Percentiles rank a stretch among this genome's conserved stretches.
phyloP scores from a whole-genome alignment of 768 basidiomycete species.

The Wakefieldia striispora region DNA sequence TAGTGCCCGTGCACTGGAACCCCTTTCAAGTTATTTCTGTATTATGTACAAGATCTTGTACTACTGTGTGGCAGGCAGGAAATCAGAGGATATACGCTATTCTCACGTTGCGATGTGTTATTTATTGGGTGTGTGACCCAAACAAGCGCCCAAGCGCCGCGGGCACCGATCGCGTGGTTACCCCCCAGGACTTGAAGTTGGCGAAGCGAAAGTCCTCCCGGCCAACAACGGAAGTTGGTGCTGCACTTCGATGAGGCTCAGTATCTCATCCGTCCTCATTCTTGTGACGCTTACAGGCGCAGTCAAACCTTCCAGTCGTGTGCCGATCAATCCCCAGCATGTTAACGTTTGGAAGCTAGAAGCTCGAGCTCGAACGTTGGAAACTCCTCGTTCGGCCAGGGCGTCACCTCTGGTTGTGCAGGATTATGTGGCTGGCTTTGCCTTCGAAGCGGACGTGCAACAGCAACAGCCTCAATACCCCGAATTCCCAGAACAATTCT shows the following conservation, averaged over 20 bases:
- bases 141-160: too few species aligned
- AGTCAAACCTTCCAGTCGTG: conserved; percentile 7
- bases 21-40: too few species aligned
- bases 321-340: conserved; percentile 49
- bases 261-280: conserved; percentile 10
- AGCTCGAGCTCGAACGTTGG: conserved; percentile 19
- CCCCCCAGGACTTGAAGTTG: too few species aligned
- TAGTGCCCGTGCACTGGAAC: too few species aligned
- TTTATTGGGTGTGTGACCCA: too few species aligned
- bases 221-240: neutral
- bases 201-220: too few species aligned
- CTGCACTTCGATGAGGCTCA: conserved; percentile 13
- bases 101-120: too few species aligned
- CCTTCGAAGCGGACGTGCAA: conserved; percentile 8
- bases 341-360: conserved; percentile 64
- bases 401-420: conserved; percentile 23
- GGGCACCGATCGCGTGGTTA: too few species aligned
- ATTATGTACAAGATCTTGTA: too few species aligned
- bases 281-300: conserved; percentile 11
- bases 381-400: conserved; percentile 8
- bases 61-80: too few species aligned
- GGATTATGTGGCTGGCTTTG: conserved; percentile 13
- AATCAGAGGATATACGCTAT: too few species aligned
- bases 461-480: conserved; percentile 8
- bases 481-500: conserved; percentile 63